Evolutionary conservation across 1,139 yeast genomes (phyloP), one percentile per base, ranked within the genome.

Genomic region (Petasospora rhodanensis): DNA sequence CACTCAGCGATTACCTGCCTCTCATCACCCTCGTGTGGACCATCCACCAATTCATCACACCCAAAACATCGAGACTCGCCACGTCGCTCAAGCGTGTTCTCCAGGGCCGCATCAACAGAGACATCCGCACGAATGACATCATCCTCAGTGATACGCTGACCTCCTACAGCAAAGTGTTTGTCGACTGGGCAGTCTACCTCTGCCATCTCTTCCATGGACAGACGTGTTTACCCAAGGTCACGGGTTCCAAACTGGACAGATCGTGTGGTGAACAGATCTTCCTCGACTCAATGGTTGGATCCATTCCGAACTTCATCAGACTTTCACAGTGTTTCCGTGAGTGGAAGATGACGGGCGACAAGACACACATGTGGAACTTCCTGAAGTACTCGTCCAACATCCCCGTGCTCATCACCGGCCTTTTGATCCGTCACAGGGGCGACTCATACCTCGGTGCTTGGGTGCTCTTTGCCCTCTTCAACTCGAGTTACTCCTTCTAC

Each of bases 261-360:
- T 35, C 47, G 2, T 54, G 61, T 31, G 66, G 64, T 7, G 56
- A 61, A 7, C 47, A 53, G 4, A 56, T 56, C 37, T 51, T 54
- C 17, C 45, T 79, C 19, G 84, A 79, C 37, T 67, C 73, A 2
- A 10, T 63, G 68, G 24, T 68, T 72, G 46, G 70, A 68, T 17
- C 62, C 7, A 24, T 76, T 6, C 98, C 98, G 1, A 72, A 76
- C 9, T 47, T 73, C 12, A 75, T 89, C 22, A 70, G 98, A 47
- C 67, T 91, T 24, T 71, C 75, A 29, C 98, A 91, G 59, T 91
- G 97, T 57, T 58, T 79, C 54, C 62, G 62, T 35, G 98, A 91
- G 50, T 86, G 68, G 52, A 69, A 81, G 4, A 61, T 62, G 8
- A 58, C 59, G 19, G 55, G 59, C n/a, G 66, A 75, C 23, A 56